Evolutionary conservation across 2,329 filamentous ascomycete species (phyloP).

Genomic region (Clonostachys rosea): DNA sequence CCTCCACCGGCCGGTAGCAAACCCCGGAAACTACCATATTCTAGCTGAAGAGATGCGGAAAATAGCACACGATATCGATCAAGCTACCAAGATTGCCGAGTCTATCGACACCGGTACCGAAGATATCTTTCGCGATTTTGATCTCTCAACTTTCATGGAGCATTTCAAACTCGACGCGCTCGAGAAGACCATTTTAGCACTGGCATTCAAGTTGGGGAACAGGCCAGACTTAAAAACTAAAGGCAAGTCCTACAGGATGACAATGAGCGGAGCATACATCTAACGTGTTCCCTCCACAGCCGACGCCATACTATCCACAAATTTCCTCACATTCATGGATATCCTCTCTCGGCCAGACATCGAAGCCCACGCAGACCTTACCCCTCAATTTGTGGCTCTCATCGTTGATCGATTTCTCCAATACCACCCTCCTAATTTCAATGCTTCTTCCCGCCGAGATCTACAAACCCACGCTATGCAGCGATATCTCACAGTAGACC

Average conservation of each 20-base stretch:
- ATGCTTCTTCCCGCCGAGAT: conserved; percentile 67
- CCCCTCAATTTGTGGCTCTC: conserved; percentile 66
- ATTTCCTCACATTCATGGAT: conserved; percentile 72
- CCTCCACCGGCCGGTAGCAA: conserved; percentile 66
- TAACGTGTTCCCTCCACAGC: conserved; percentile 46
- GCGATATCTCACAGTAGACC: conserved; percentile 62
- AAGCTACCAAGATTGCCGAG: conserved; percentile 88
- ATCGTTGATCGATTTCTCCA: conserved; percentile 85
- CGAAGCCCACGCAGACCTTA: conserved; percentile 61
- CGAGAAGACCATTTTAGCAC: conserved; percentile 79
- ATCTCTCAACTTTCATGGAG: conserved; percentile 91
- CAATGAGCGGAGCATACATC: conserved; percentile 23
- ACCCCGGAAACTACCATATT: conserved; percentile 78
- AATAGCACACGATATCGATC: conserved; percentile 72
- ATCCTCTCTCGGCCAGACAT: conserved; percentile 64
- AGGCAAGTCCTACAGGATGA: conserved; percentile 52
- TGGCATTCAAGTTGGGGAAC: conserved; percentile 81
- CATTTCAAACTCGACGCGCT: conserved; percentile 92
- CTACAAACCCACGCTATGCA: conserved; percentile 61
- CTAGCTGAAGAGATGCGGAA: conserved; percentile 83
- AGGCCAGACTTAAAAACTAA: conserved; percentile 83
- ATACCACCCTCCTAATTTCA: conserved; percentile 82
- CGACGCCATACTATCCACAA: conserved; percentile 82
- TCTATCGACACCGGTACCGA: conserved; percentile 87
- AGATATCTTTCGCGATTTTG: conserved; percentile 93